phyloP scores from a whole-genome alignment of 148 eudicot genomes.

The Heliamphora exappendiculata region DNA sequence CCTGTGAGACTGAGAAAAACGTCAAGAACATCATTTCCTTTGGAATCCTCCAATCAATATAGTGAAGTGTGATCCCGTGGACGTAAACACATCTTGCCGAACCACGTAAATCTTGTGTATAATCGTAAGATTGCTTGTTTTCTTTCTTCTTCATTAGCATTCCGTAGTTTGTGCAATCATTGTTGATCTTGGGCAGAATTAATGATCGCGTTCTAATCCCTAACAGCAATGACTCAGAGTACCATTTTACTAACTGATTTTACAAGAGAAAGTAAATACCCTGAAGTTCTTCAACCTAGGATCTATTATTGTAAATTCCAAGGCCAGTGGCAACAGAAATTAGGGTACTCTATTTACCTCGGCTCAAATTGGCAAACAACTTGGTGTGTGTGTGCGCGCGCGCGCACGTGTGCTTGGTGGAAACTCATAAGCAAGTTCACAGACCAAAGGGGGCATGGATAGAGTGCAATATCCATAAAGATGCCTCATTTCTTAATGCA shows the following conservation, averaged over 20 bases:
- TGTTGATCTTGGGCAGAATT: too few relatives aligned
- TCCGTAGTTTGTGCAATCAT: too few relatives aligned
- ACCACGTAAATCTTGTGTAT: too few relatives aligned
- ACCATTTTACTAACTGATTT: neutral
- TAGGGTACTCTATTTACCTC: neutral
- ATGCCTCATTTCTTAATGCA: neutral
- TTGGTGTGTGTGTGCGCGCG: neutral
- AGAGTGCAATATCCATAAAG: neutral
- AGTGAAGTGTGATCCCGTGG: too few relatives aligned
- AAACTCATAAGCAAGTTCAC: slow-evolving; percentile 1
- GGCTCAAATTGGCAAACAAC: neutral
- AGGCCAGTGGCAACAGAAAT: neutral
- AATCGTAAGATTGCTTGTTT: too few relatives aligned
- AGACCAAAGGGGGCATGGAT: neutral
- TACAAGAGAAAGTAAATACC: neutral
- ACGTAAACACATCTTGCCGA: too few relatives aligned
- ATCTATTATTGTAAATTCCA: neutral
- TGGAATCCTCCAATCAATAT: too few relatives aligned
- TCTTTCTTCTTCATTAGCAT: too few relatives aligned
- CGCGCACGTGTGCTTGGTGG: neutral
- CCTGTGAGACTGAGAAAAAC: too few relatives aligned
- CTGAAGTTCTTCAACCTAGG: neutral
- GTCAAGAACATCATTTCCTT: too few relatives aligned
- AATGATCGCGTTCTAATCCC: too few relatives aligned
- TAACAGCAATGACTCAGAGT: neutral